phyloP scores from a whole-genome alignment of 2,329 filamentous ascomycete species.

The Tetracladium maxilliforme region DNA sequence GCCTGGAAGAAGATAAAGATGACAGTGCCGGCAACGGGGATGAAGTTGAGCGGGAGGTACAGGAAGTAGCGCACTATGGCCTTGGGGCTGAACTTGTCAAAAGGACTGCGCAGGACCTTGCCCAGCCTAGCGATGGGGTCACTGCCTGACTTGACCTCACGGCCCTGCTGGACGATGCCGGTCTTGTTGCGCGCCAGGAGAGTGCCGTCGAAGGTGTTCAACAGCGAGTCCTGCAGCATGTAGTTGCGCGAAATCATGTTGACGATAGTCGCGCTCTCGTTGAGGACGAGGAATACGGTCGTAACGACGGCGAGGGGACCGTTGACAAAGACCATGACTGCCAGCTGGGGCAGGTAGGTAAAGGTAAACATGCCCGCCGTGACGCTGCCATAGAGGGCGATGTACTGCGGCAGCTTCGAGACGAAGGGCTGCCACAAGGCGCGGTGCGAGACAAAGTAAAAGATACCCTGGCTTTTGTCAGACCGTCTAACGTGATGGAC shows the following conservation, averaged over 20 bases:
- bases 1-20: slow-evolving; percentile 71
- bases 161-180: slow-evolving; percentile 56
- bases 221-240: slow-evolving; percentile 65
- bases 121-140: slow-evolving; percentile 38
- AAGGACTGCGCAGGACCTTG: slow-evolving; percentile 40
- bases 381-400: slow-evolving; percentile 58
- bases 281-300: slow-evolving; percentile 52
- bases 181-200: slow-evolving; percentile 34
- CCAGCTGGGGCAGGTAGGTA: slow-evolving; percentile 74
- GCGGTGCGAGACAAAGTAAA: slow-evolving; percentile 41
- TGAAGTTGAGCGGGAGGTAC: slow-evolving; percentile 84
- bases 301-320: slow-evolving; percentile 68
- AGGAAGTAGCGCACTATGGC: slow-evolving; percentile 66
- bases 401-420: slow-evolving; percentile 39
- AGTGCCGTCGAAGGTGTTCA: slow-evolving; percentile 80
- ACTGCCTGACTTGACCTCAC: slow-evolving; percentile 51
- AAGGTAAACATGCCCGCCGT: slow-evolving; percentile 75
- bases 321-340: slow-evolving; percentile 70
- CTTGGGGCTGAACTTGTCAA: slow-evolving; percentile 38
- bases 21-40: slow-evolving; percentile 74
- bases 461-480: slow-evolving; percentile 30
- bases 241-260: slow-evolving; percentile 50
- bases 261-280: slow-evolving; percentile 43
- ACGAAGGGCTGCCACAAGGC: slow-evolving; percentile 43
- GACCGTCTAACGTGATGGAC: slow-evolving; percentile 2